These are phyloP conservation scores for Xylaria castorea DNA, from an alignment of 495 filamentous ascomycete genomes.

Conservation along the genomic window DNA sequence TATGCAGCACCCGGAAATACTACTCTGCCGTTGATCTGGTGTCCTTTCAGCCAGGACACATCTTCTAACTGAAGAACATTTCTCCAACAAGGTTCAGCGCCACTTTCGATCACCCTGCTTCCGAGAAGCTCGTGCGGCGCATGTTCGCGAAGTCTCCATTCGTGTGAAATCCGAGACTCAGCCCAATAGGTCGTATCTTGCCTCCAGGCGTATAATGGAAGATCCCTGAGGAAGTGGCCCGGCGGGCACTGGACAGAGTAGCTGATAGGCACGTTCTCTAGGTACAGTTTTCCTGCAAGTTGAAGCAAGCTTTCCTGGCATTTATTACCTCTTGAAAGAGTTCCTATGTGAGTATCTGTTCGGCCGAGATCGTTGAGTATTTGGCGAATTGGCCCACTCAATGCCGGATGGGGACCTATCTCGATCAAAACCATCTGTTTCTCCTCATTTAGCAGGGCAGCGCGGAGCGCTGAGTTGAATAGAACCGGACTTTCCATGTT, in stretches of 20 bases:
- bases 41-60: conserved; percentile 55
- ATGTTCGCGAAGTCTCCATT: conserved; percentile 42
- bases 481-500: conserved; percentile 35
- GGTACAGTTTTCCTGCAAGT: conserved; percentile 3
- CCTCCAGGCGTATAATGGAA: conserved; percentile 52
- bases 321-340: background rate
- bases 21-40: conserved; percentile 45
- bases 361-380: conserved; percentile 41
- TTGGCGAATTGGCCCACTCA: conserved; percentile 51
- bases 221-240: conserved; percentile 32
- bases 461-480: conserved; percentile 7
- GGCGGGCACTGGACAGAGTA: conserved; percentile 19
- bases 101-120: background rate
- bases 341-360: background rate
- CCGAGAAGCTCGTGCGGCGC: conserved; percentile 25
- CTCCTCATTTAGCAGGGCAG: background rate
- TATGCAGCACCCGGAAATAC: conserved; percentile 57
- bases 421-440: conserved; percentile 45
- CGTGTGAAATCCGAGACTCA: conserved; percentile 41
- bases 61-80: conserved; percentile 34
- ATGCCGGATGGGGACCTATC: conserved; percentile 60
- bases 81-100: conserved; percentile 12
- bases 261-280: background rate
- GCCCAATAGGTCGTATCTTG: conserved; percentile 40
- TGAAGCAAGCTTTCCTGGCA: conserved; percentile 3